Conservation (phyloP, 2,329 filamentous ascomycete species). For the Hymenoscyphus fraxineus region DNA sequence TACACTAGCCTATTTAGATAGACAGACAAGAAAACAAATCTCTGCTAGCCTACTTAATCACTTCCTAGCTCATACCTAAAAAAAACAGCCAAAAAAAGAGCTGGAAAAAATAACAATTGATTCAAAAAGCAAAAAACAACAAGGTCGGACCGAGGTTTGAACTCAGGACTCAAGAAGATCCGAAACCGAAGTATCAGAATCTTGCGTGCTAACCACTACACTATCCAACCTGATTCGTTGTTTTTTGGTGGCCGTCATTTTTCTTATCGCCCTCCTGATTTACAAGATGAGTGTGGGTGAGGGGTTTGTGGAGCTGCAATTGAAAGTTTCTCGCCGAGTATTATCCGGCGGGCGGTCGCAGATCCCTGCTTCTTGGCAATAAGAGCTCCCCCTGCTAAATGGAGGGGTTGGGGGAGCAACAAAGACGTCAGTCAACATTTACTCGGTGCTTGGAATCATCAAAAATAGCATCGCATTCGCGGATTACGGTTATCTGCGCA, state of each 20-base stretch:
- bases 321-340: background rate
- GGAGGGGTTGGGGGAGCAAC: background rate
- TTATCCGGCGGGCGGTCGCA: background rate
- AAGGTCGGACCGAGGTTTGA: slow-evolving; percentile 19
- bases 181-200: slow-evolving; percentile 13
- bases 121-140: background rate
- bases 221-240: slow-evolving; percentile 19
- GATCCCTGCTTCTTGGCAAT: background rate
- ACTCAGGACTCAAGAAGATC: slow-evolving; percentile 17
- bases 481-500: background rate
- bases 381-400: background rate
- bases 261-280: background rate
- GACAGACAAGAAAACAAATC: background rate
- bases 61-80: no score
- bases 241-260: background rate
- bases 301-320: background rate
- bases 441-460: no score
- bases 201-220: slow-evolving; percentile 23
- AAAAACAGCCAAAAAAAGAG: no score
- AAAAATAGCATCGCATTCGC: background rate
- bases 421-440: slow-evolving; percentile 14
- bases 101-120: no score
- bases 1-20: background rate
- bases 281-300: background rate
- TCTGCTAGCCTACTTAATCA: slow-evolving; percentile 36